Base-by-base conservation (phyloP, 2,329 filamentous ascomycete species). In the Fusarium protoensiforme region DNA sequence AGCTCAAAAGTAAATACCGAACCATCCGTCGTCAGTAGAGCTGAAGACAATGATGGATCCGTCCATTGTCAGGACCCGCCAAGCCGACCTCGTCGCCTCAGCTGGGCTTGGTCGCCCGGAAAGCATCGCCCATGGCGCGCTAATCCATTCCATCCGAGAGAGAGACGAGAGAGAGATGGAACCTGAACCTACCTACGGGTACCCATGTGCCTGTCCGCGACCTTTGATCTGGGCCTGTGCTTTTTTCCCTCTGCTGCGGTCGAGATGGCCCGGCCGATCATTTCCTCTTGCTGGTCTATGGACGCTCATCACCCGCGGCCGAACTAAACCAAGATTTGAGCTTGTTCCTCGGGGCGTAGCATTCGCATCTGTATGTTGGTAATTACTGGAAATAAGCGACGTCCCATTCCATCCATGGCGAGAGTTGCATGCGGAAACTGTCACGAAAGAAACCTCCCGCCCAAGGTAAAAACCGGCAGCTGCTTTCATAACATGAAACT, bases 271-370 rank as follows among this genome's bases (percentile, higher is more conserved):
- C 51, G 48, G 70, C 54, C 54, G 71, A 73, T 73, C 71, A 67
- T 46, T 73, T 24, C 70, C 71, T 39, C 18, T 68, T 64, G 18
- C n/a, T 29, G 27, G 27, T 51, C 20, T 53, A 54, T 46, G 48
- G 16, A 71, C 51, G 70, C 31, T 13, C 38, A 73, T 73, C 71
- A 73, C 63, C 71, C 71, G 70, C 56, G 66, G 62, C 63, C 71
- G 67, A 73, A 48, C 35, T 64, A 41, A 72, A 54, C 39, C 38
- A 62, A 59, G 67, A 48, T 36, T 41, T 13, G 51, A 64, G 71
- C 62, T 71, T 71, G 48, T 67, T 63, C 43, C 61, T 59, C 14
- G 8, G 29, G 38, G n/a, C n/a, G 27, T 54, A 54, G 48, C 43
- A 48, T 48, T 27, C 16, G 43, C 43, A 48, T 33, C 8, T 10